A percentile compares a stretch with the other conserved stretches of the same genome.
These are phyloP conservation scores for Monilinia laxa DNA, from an alignment of 2,329 filamentous ascomycete genomes.

Conservation along the genomic window DNA sequence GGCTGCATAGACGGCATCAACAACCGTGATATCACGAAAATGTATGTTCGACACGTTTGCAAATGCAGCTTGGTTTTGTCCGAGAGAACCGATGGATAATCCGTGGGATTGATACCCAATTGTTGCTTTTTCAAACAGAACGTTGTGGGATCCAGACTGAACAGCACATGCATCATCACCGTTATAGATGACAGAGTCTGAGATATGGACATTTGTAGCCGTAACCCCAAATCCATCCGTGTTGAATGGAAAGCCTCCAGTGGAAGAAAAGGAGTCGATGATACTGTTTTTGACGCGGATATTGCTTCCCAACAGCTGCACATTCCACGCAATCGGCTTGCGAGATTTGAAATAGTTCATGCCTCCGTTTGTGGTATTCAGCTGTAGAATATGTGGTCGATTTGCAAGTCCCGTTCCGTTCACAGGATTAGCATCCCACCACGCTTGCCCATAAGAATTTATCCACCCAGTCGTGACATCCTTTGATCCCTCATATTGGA, in stretches of 20 bases:
- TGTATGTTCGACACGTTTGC: conserved; percentile 46
- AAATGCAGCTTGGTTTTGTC: conserved; percentile 41
- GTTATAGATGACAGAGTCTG: conserved; percentile 43
- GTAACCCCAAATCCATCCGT: conserved; percentile 42
- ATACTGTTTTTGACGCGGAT: conserved; percentile 45
- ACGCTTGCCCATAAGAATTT: conserved; percentile 47
- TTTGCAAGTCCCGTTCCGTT: conserved; percentile 43
- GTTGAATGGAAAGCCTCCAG: conserved; percentile 27
- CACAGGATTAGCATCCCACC: conserved; percentile 47
- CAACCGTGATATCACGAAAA: conserved; percentile 47
- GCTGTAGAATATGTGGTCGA: conserved; percentile 45
- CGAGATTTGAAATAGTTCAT: conserved; percentile 45
- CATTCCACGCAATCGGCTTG: conserved; percentile 48
- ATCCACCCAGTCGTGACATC: conserved; percentile 47
- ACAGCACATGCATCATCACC: conserved; percentile 48
- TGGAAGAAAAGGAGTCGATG: conserved; percentile 37
- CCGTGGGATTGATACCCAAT: conserved; percentile 48
- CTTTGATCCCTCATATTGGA: conserved; percentile 41
- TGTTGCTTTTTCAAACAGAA: conserved; percentile 44
- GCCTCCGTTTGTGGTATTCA: conserved; percentile 42
- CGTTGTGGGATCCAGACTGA: conserved; percentile 42
- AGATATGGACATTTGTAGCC: conserved; percentile 39
- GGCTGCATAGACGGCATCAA: conserved; percentile 45
- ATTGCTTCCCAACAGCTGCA: conserved; percentile 44
- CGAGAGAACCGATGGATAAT: conserved; percentile 47